Evolutionary conservation across 495 filamentous ascomycete species (phyloP).

Genomic region (Aspergillus funiculosus): DNA sequence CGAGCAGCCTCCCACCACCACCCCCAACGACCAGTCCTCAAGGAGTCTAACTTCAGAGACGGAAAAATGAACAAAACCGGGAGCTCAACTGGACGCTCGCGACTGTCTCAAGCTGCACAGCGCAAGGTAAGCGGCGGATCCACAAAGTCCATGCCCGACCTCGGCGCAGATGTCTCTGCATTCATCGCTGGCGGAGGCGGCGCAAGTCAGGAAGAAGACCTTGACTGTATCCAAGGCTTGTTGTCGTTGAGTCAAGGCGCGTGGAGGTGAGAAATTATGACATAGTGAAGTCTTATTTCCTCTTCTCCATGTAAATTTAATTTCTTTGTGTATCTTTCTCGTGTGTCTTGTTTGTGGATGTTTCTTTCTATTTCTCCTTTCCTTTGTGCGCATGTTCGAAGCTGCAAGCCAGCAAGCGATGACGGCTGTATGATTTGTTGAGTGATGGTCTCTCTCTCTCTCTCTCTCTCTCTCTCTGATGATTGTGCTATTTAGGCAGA

Average conservation of each 20-base stretch:
- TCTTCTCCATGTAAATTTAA: slow-evolving; percentile 1
- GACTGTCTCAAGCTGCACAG: slow-evolving; percentile 25
- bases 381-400: slow-evolving; percentile 25
- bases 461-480: slow-evolving; percentile 23
- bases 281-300: slow-evolving; percentile 3
- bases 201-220: slow-evolving; percentile 59
- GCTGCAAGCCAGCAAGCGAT: slow-evolving; percentile 36
- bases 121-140: slow-evolving; percentile 18
- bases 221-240: slow-evolving; percentile 74
- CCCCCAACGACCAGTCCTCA: slow-evolving; percentile 39
- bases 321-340: background rate
- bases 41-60: slow-evolving; percentile 36
- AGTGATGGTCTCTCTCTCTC: slow-evolving; percentile 20
- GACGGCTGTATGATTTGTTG: slow-evolving; percentile 23
- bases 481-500: slow-evolving; percentile 13
- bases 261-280: slow-evolving; percentile 41
- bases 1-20: slow-evolving; percentile 29
- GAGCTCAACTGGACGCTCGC: slow-evolving; percentile 29
- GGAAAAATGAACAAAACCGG: slow-evolving; percentile 20
- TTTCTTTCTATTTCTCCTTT: slow-evolving; percentile 17
- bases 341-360: slow-evolving; percentile 25
- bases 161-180: slow-evolving; percentile 55
- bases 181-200: slow-evolving; percentile 60
- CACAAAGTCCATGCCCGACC: slow-evolving; percentile 29
- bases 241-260: slow-evolving; percentile 66